These are phyloP conservation scores for Fagopyrum tataricum DNA, from an alignment of 148 eudicot species.

Conservation along the genomic window DNA sequence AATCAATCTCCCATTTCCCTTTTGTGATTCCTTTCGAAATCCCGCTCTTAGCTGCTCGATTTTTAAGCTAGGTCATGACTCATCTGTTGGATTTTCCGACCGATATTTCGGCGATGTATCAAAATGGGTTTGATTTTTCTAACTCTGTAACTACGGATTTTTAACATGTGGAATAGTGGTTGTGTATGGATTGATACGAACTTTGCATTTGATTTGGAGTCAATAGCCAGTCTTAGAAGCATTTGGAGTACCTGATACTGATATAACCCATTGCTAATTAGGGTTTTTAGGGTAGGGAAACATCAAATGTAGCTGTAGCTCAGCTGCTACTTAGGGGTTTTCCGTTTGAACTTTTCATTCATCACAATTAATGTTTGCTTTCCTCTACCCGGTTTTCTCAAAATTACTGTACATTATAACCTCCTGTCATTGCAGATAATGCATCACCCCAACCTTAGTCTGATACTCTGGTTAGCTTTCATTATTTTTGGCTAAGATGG, in stretches of 20 bases:
- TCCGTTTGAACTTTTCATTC: not conserved
- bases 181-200: not conserved
- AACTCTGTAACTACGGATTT: not conserved
- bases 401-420: not conserved
- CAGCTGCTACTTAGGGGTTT: not conserved
- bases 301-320: not conserved
- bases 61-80: not conserved
- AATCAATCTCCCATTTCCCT: slow-evolving; percentile 4
- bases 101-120: not conserved
- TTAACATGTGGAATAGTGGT: not conserved
- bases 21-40: not conserved
- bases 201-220: not conserved
- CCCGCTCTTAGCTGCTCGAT: not conserved
- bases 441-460: not conserved
- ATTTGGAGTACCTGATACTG: not conserved
- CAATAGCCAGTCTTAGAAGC: not conserved
- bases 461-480: not conserved
- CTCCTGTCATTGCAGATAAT: not conserved
- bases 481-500: not conserved
- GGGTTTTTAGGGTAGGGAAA: not conserved
- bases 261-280: not conserved
- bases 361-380: not conserved
- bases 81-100: not conserved
- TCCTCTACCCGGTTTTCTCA: not conserved
- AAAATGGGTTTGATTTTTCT: not conserved